Evolutionary conservation across 345 rosid species (phyloP), one percentile per base, ranked within the genome.

Genomic region (Mercurialis annua): DNA sequence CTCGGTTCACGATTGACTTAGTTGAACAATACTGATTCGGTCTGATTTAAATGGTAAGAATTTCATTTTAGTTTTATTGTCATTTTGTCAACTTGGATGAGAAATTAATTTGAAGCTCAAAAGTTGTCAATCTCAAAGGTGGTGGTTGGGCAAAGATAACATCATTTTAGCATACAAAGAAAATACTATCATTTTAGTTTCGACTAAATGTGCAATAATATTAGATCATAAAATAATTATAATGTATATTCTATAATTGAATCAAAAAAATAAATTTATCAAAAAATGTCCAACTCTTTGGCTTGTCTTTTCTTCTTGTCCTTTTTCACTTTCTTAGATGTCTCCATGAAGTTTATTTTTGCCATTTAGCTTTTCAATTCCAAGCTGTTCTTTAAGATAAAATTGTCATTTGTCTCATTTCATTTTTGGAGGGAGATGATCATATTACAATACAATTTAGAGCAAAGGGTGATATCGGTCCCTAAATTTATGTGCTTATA

Each of bases 221-320:
- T 49, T 6, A 49, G 50, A 47, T n/a, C 54, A 49, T 49, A 21
- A 49, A 18, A 21, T 34, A 34, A 34, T 34, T 34, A 4, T 3
- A 34, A 6, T 47, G 1, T 5, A n/a, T 49, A 20, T 49, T 20
- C 18, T n/a, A 20, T 24, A n/a, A 31, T 33, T n/a, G 21, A 33
- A 31, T 57, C 17, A 6, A 6, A 31, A n/a, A 17, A 2, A 57
- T n/a, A 1, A 18, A 57, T 57, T n/a, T 42, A n/a, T 17, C 20
- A n/a, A 6, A n/a, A 0, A 21, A 60, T 4, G 40, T 29, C 33
- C 40, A 60, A 49, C 20, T 1, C n/a, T 20, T 6, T 20, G 7
- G 24, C n/a, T 44, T 61, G n/a, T 24, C 31, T 26, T 60, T 61
- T 7, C 6, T 16, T 60, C 4, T 61, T 61, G 65, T 61, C 65